These are phyloP conservation scores for Panaeolus papilionaceus DNA, from an alignment of 768 basidiomycete species.

Conservation along the genomic window DNA sequence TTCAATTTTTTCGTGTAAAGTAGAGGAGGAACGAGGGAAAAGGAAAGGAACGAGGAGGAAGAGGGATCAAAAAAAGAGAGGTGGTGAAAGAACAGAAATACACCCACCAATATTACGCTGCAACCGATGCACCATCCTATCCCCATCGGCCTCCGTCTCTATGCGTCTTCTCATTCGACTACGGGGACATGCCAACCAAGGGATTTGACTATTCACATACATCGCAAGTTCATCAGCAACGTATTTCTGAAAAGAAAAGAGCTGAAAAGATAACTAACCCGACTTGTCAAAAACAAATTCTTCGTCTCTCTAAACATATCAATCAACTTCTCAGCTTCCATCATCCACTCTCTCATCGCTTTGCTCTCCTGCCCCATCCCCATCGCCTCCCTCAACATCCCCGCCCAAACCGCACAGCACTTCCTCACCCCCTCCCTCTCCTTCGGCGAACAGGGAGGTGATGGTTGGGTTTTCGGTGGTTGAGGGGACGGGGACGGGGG, in stretches of 20 bases:
- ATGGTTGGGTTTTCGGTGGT: neutral
- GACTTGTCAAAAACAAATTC: slow-evolving; percentile 78
- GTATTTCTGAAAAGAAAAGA: neutral
- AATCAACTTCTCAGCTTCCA: slow-evolving; percentile 84
- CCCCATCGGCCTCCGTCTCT: slow-evolving; percentile 64
- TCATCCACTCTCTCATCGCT: slow-evolving; percentile 42
- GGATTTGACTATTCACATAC: slow-evolving; percentile 46
- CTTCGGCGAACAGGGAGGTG: slow-evolving; percentile 73
- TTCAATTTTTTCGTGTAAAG: slow-evolving; percentile 50
- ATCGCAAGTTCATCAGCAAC: no score
- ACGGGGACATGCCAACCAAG: slow-evolving; percentile 73
- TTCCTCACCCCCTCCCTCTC: slow-evolving; percentile 71
- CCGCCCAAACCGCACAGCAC: slow-evolving; percentile 67
- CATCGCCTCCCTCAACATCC: slow-evolving; percentile 40
- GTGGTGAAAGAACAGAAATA: no score
- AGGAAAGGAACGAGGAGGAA: no score
- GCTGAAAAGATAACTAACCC: slow-evolving; percentile 53
- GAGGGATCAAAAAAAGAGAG: neutral
- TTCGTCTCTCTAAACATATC: slow-evolving; percentile 91
- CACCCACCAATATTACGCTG: slow-evolving; percentile 73
- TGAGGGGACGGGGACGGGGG: no score
- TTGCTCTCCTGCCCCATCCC: no score
- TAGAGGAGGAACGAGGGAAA: no score
- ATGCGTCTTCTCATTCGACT: slow-evolving; percentile 43
- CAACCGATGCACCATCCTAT: slow-evolving; percentile 74